Conservation (phyloP, 202 grass and related monocot genomes). For the Thinopyrum obtusiflorum region DNA sequence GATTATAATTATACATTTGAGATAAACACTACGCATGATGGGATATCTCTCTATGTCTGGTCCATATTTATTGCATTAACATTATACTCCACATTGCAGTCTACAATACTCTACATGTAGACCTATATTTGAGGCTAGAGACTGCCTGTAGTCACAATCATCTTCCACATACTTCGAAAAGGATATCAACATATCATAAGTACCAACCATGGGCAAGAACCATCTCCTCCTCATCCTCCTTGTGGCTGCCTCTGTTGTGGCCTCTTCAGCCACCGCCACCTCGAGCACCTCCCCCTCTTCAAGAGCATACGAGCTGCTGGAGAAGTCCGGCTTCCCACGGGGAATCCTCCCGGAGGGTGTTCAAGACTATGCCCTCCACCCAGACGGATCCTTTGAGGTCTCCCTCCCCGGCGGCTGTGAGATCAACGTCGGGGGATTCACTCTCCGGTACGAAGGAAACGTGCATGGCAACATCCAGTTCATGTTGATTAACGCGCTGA, state of each 20-base stretch:
- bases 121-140: not conserved
- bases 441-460: conserved; percentile 30
- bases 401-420: conserved; percentile 19
- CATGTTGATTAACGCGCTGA: conserved; percentile 20
- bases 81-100: not conserved
- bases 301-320: conserved; percentile 48
- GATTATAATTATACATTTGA: not conserved
- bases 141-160: not conserved
- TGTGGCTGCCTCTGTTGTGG: not conserved
- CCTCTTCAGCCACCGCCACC: not conserved
- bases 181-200: not conserved
- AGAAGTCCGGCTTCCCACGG: conserved; percentile 38
- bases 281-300: not conserved
- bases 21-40: not conserved
- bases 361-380: conserved; percentile 28
- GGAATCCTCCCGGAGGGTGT: conserved; percentile 57
- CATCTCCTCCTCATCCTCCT: not conserved
- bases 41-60: no score
- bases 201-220: not conserved
- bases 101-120: not conserved
- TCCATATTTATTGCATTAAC: not conserved
- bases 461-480: conserved; percentile 33
- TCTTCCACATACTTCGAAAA: not conserved
- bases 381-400: conserved; percentile 46
- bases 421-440: conserved; percentile 12